Base-by-base conservation (phyloP, 2,329 filamentous ascomycete species). In the Sarocladium oryzae region DNA sequence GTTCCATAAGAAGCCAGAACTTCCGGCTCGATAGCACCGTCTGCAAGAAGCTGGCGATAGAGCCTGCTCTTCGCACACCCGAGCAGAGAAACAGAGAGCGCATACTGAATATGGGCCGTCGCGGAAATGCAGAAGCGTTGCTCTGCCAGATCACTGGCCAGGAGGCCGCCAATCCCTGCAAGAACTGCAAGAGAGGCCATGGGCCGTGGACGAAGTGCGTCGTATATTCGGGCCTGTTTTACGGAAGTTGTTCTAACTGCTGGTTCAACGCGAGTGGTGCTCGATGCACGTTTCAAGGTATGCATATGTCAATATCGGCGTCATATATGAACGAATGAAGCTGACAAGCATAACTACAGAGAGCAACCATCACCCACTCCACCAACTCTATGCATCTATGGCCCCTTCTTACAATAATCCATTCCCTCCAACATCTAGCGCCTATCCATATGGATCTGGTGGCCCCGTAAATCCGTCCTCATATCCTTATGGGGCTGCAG, bases 231-330 rank as follows among this genome's bases (percentile, higher is more conserved):
- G 78, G 79, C 1, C 76, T 80, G 59, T 78, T 82, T 76, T 81
- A 77, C 53, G 79, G 79, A 9, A 81, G 77, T 58, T 83, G 79
- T 55, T 74, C 78, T 52, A 83, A 83, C 59, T 83, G 79, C 61
- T 82, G 79, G 79, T 82, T 78, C 63, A 83, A 83, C 52, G 79
- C 79, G 7, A 81, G 77, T 49, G 79, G 79, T 9, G 73, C 77
- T 9, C 66, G 79, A 49, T 83, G 79, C 54, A 81, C 78, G 13
- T 82, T 81, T 59, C 79, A 82, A 53, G 77, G 79, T 81, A 66
- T 56, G 74, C 61, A 26, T 4, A 1, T 4, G 15, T n/a, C n/a
- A n/a, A n/a, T 6, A n/a, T 41, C 20, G 13, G 15, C 15, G 13
- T 15, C 15, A 20, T 1, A 20, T 45, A 35, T 35, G 7, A 10